Base-by-base conservation (phyloP, 23 red algal species). In the Gracilaria domingensis region DNA sequence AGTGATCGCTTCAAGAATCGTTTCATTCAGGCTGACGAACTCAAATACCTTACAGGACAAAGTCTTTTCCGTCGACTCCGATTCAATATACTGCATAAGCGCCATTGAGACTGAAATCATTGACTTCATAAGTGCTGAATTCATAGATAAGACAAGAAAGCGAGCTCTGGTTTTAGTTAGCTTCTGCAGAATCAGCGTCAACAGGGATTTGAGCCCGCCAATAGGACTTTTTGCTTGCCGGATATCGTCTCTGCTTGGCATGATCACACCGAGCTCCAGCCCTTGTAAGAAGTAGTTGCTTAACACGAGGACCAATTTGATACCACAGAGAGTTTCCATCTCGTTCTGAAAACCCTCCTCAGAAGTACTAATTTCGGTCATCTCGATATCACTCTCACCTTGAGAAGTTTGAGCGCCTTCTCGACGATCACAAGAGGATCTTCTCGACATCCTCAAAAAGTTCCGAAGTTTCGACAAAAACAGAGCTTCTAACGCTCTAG, bases 271-370 rank as follows among this genome's bases (percentile, higher is more conserved):
- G 33, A 61, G 58, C 37, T 53, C 32, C 12, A 90, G 49, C 5
- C 73, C 87, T 37, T 90, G 55, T 23, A 80, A 25, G 26, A 90
- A 42, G 45, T 90, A 90, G 74, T 67, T 90, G 26, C 87, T 44
- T 2, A 90, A 7, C n/a, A 90, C 28, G 12, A 90, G 28, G 12
- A 81, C 39, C 29, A 59, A 42, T 20, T 66, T 90, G 25, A 80
- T 48, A 32, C 75, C 84, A 36, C 36, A 28, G 28, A 59, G 28
- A 38, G 53, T 18, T 13, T 42, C n/a, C 39, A n/a, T 28, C 23
- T 47, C 67, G 47, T 5, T 78, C 26, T 50, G 14, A 61, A 62
- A 88, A 20, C 81, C 36, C 17, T 66, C 12, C 42, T 77, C 25
- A 26, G 21, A 45, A 18, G 42, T 12, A 18, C 2, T 30, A 8